Evolutionary conservation across 1,284 basidiomycete genomes (phyloP).

Genomic region (Tremellales sp.): DNA sequence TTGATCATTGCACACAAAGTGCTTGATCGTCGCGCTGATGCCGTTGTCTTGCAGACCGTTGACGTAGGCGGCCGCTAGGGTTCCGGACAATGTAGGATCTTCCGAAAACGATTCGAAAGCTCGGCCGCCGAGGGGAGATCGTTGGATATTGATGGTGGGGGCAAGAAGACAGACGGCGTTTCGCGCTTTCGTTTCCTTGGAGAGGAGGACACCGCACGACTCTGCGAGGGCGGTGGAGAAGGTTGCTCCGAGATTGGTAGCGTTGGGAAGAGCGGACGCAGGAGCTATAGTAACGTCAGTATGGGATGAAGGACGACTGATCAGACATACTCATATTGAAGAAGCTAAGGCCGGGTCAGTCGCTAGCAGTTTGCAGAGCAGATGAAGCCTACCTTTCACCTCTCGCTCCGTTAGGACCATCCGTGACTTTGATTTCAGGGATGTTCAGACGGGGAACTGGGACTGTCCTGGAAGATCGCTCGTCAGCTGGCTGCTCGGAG

Average conservation of each 20-base stretch:
- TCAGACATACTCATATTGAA: no score
- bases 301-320: no score
- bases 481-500: neutral
- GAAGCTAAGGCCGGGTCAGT: no score
- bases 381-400: no score
- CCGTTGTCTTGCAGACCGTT: slow-evolving; percentile 57
- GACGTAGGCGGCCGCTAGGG: slow-evolving; percentile 63
- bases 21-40: slow-evolving; percentile 24
- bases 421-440: slow-evolving; percentile 34
- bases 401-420: slow-evolving; percentile 31
- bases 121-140: slow-evolving; percentile 68
- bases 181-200: slow-evolving; percentile 65
- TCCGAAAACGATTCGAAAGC: slow-evolving; percentile 45
- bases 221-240: slow-evolving; percentile 66
- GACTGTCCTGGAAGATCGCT: slow-evolving; percentile 23
- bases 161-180: slow-evolving; percentile 64
- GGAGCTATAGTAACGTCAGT: no score
- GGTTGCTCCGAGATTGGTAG: slow-evolving; percentile 69
- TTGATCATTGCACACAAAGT: slow-evolving; percentile 52
- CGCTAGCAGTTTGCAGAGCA: no score
- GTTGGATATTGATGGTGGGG: slow-evolving; percentile 75
- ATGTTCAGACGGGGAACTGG: slow-evolving; percentile 38
- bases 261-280: slow-evolving; percentile 43
- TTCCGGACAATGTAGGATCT: slow-evolving; percentile 67
- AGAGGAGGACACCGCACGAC: slow-evolving; percentile 59